Percentiles rank a stretch among this genome's conserved stretches.
Evolutionary conservation across 139 green algal genomes (phyloP).

Genomic region (Chlamydomonas sphaeroides): DNA sequence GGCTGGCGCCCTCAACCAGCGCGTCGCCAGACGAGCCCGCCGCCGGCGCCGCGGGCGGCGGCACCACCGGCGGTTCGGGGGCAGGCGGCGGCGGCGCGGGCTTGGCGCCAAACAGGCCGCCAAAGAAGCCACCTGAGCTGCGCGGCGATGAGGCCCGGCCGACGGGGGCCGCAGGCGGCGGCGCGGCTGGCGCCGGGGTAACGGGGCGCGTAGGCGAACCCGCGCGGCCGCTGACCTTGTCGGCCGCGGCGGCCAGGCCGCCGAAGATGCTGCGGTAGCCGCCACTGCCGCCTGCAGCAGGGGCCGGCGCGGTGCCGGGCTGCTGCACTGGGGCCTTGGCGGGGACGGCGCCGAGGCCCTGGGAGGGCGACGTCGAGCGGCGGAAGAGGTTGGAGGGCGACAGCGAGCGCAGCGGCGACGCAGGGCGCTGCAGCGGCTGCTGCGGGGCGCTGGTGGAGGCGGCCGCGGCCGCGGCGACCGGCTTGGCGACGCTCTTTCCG

Average conservation of each 20-base stretch:
- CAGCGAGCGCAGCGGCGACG: not conserved
- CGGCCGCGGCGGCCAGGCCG: too few relatives aligned
- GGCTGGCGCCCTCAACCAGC: slow-evolving; percentile 26
- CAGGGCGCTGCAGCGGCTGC: not conserved
- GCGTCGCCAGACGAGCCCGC: not conserved
- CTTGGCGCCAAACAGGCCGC: not conserved
- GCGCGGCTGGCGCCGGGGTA: too few relatives aligned
- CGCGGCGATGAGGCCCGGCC: not conserved
- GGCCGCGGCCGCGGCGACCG: not conserved
- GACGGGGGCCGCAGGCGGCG: too few relatives aligned
- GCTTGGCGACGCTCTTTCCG: not conserved
- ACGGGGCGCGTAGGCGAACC: not conserved
- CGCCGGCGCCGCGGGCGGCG: not conserved
- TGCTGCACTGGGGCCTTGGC: too few relatives aligned
- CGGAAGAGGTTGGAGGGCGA: not conserved
- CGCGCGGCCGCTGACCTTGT: not conserved
- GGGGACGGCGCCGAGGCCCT: too few relatives aligned
- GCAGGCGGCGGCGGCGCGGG: not conserved
- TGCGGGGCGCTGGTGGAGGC: not conserved
- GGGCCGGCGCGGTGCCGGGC: too few relatives aligned
- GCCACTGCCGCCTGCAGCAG: not conserved
- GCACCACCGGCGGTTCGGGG: not conserved
- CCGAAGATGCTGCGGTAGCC: slow-evolving; percentile 26
- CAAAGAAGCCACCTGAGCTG: not conserved
- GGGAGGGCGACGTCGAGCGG: not conserved